These are phyloP conservation scores for Jamesozyma rosinii DNA, from an alignment of 805 yeast genomes.

Conservation along the genomic window DNA sequence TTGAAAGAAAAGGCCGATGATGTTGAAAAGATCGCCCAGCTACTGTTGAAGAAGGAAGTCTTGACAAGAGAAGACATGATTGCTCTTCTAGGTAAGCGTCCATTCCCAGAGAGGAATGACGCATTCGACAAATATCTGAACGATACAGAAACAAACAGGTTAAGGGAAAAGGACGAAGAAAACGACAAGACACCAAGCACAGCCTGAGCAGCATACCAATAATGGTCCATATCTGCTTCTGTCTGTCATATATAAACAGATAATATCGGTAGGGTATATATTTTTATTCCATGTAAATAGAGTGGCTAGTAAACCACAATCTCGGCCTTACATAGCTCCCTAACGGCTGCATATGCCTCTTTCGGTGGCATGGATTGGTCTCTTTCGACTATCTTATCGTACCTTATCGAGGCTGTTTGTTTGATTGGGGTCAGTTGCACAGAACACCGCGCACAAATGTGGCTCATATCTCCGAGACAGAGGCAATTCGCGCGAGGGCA, in stretches of 20 bases:
- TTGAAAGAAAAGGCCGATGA: conserved; percentile 62
- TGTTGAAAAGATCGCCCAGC: conserved; percentile 80
- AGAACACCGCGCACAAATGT: too few species aligned
- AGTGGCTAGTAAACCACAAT: not conserved
- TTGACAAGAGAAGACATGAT: conserved; percentile 92
- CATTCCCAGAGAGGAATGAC: conserved; percentile 82
- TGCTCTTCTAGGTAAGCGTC: conserved; percentile 78
- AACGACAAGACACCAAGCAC: not conserved
- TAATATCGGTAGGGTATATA: not conserved
- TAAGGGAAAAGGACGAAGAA: conserved; percentile 18
- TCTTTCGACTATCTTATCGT: too few species aligned
- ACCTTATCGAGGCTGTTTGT: too few species aligned
- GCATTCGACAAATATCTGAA: conserved; percentile 48
- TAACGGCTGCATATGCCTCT: too few species aligned
- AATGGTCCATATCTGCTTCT: not conserved
- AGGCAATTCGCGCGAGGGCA: too few species aligned
- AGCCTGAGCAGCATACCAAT: not conserved
- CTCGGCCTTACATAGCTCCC: too few species aligned
- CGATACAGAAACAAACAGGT: conserved; percentile 21
- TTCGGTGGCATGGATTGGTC: too few species aligned
- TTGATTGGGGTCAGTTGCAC: too few species aligned
- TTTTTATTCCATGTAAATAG: not conserved
- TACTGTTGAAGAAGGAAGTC: conserved; percentile 76
- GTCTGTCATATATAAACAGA: not conserved
- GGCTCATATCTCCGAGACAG: too few species aligned